Evolutionary conservation across 148 eudicot genomes (phyloP), one percentile per base, ranked within the genome.

Genomic region (Tetragonia tetragonoides): DNA sequence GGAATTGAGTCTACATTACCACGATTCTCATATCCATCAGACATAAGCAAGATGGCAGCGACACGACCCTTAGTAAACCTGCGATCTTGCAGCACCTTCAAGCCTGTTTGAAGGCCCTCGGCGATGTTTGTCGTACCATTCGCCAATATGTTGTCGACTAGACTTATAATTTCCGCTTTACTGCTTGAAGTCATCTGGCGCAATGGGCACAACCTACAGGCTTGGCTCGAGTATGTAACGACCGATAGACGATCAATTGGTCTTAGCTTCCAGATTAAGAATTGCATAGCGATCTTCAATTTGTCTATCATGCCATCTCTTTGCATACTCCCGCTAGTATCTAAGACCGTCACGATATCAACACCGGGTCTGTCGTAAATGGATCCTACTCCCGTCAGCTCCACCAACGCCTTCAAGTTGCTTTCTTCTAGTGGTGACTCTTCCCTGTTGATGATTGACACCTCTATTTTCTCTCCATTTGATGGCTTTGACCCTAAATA

Each of bases 11-110:
- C 71, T 39, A 47, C 71, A 7, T 17, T 18, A 11, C 46, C 59
- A 54, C 16, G 18, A 54, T 17, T 69, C 17, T 69, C 56, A 2
- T 20, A 34, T 11, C 72, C 72, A 46, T 44, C 46, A 3, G 72
- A 69, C 72, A 69, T n/a, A 5, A 69, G 72, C 72, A 69, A 44
- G 17, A 69, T 46, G 72, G 72, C 72, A 69, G 56, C 6, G 17
- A 44, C 37, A 69, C 72, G 72, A 24, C 72, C 72, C 7, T 21
- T 28, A 10, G 38, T 9, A 1, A 44, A 37, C 46, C 37, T 21
- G 16, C 72, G 54, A 46, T 46, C 72, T 10, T 69, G 10, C 0
- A 69, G 16, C 56, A 69, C 72, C 46, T 69, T 12, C 46, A 69
- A 46, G 17, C 56, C 72, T 0, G 6, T 69, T 23, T 44, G 16